Base-by-base conservation (phyloP, 257 asterid genomes). In the Ajuga chamaepitys region DNA sequence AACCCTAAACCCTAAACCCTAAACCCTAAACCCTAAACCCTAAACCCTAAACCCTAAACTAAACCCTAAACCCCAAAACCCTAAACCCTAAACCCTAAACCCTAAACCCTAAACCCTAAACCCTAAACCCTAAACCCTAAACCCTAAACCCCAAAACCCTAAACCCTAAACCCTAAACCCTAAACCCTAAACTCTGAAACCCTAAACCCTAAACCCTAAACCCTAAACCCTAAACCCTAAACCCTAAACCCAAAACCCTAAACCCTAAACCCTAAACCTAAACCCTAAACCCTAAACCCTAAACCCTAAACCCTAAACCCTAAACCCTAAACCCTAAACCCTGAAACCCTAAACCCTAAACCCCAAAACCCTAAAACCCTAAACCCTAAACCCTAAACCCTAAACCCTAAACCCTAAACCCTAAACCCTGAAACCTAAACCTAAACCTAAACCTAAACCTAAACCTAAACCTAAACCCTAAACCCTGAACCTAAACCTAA, bases 31-130 rank as follows among this genome's bases (percentile, higher is more conserved):
- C 74, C 68, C 61, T 46, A 69, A 69, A 47, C 74, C n/a, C n/a
- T n/a, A n/a, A n/a, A n/a, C n/a, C n/a, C n/a, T n/a, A n/a, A n/a
- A n/a, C n/a, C n/a, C n/a, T n/a, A n/a, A n/a, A n/a, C n/a, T n/a
- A n/a, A 0, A 41, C 46, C 52, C 55, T 58, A 21, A 46, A 46
- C 24, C 50, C 52, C 16, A 69, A n/a, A 59, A 60, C 74, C 73
- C 47, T 41, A 59, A 58, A 46, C 73, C 73, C 71, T 66, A 57
- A 68, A 68, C 58, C 73, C 73, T 44, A 17, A 68, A 68, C 66
- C 73, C 73, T 44, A 30, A 57, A 68, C 66, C 73, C 66, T 54
- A n/a, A 67, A 55, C 58, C 73, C 66, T 42, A 32, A 68, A 56
- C 66, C 73, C 32, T 35, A 57, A 57, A 46, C 61, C 73, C 73